Percentiles rank a stretch among this genome's conserved stretches.
Conservation (phyloP, 805 yeast genomes). For the Metschnikowia hibisci region DNA sequence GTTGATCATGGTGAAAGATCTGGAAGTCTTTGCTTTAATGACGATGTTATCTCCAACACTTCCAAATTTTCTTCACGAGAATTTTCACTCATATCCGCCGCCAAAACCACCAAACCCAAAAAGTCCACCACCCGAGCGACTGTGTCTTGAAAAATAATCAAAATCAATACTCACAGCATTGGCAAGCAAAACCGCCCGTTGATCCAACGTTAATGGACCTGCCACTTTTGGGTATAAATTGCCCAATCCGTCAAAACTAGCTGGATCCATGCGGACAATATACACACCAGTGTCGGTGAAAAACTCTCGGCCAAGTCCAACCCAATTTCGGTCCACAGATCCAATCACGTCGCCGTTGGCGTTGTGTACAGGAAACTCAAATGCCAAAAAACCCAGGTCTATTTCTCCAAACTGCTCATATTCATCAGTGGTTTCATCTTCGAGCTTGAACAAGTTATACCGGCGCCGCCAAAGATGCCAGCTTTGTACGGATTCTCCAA, state of each 20-base stretch:
- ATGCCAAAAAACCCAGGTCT: slow-evolving; percentile 82
- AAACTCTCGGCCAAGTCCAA: slow-evolving; percentile 87
- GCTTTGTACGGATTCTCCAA: slow-evolving; percentile 87
- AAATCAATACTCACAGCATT: slow-evolving; percentile 91
- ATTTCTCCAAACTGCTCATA: slow-evolving; percentile 81
- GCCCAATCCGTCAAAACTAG: slow-evolving; percentile 57
- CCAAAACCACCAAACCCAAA: slow-evolving; percentile 21
- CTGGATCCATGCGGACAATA: slow-evolving; percentile 76
- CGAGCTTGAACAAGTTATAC: slow-evolving; percentile 69
- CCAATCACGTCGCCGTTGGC: slow-evolving; percentile 58
- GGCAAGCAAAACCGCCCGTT: slow-evolving; percentile 81
- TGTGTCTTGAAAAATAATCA: slow-evolving; percentile 94
- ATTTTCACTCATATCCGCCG: background rate
- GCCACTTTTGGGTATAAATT: slow-evolving; percentile 48
- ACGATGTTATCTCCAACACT: background rate
- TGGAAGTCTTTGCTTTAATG: no score
- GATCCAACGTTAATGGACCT: slow-evolving; percentile 63
- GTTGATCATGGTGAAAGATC: no score
- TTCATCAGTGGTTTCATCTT: slow-evolving; percentile 37
- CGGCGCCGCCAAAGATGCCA: slow-evolving; percentile 95
- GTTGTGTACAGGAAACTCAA: slow-evolving; percentile 76
- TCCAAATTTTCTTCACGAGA: background rate
- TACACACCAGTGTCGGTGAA: slow-evolving; percentile 95
- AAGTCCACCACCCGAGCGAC: slow-evolving; percentile 49
- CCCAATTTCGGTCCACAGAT: slow-evolving; percentile 89